phyloP scores from a whole-genome alignment of 2,329 filamentous ascomycete species.

The Penicillium sp. region DNA sequence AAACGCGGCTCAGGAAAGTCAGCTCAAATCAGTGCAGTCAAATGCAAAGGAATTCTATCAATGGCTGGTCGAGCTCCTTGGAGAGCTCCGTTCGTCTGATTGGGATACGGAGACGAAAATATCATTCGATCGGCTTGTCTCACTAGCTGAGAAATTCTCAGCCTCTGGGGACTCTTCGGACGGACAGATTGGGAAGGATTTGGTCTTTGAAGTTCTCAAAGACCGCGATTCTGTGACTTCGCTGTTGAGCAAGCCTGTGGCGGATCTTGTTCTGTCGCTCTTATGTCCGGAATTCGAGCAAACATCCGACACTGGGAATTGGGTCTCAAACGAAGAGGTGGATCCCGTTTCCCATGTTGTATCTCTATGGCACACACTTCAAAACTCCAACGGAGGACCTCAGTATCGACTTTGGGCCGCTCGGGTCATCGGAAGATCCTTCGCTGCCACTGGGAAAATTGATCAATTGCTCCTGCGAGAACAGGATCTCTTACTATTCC shows the following conservation, averaged over 20 bases:
- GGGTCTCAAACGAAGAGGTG: conserved; percentile 61
- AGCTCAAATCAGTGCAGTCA: conserved; percentile 66
- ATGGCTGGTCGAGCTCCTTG: conserved; percentile 67
- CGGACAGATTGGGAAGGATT: conserved; percentile 64
- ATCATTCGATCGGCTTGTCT: conserved; percentile 59
- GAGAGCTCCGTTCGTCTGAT: conserved; percentile 49
- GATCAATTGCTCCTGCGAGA: conserved; percentile 41
- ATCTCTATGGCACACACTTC: conserved; percentile 68
- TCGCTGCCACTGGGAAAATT: conserved; percentile 63
- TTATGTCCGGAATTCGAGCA: conserved; percentile 67
- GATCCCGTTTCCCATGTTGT: conserved; percentile 55
- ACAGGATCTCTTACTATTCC: conserved; percentile 26
- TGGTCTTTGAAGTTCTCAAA: conserved; percentile 69
- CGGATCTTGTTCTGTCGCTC: conserved; percentile 33
- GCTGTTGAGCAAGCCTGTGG: conserved; percentile 64
- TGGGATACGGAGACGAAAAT: conserved; percentile 43
- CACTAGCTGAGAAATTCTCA: conserved; percentile 59
- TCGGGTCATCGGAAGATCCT: conserved; percentile 72
- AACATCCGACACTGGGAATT: conserved; percentile 50
- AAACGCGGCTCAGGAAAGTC: conserved; percentile 74
- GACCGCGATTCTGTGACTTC: conserved; percentile 57
- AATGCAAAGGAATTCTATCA: conserved; percentile 66
- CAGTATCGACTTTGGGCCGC: conserved; percentile 79
- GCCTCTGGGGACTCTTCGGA: conserved; percentile 60
- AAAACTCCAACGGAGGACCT: conserved; percentile 52